These are phyloP conservation scores for Crucibulum cyathiforme DNA, from an alignment of 1,284 basidiomycete genomes.

Conservation along the genomic window DNA sequence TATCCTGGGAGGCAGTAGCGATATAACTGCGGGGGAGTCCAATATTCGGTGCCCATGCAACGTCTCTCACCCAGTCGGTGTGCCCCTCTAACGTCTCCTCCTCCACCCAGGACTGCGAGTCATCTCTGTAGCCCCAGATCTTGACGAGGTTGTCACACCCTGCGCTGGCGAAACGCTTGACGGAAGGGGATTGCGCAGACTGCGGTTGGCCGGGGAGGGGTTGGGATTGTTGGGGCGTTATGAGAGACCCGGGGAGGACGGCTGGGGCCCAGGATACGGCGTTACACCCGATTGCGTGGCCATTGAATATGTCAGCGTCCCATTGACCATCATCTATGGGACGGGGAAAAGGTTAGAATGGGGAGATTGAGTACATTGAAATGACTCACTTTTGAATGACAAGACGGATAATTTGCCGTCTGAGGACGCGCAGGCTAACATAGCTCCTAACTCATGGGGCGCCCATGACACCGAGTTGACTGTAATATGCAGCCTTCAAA, in stretches of 20 bases:
- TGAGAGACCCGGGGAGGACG: conserved; percentile 84
- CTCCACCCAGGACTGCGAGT: conserved; percentile 84
- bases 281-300: conserved; percentile 96
- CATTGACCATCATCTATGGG: conserved; percentile 91
- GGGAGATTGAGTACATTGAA: not conserved
- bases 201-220: conserved; percentile 50
- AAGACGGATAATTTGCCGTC: conserved; percentile 98
- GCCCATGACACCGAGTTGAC: conserved; percentile 99
- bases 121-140: conserved; percentile 89
- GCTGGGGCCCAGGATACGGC: conserved; percentile 98
- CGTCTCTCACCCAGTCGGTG: conserved; percentile 97
- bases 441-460: conserved; percentile 95
- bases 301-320: conserved; percentile 94
- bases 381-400: conserved; percentile 94
- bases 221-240: conserved; percentile 62
- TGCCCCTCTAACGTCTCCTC: conserved; percentile 92
- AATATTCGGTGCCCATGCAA: conserved; percentile 97
- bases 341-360: not conserved
- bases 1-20: conserved; percentile 94
- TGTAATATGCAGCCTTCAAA: conserved; percentile 30
- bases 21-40: conserved; percentile 95
- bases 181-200: conserved; percentile 48
- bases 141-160: conserved; percentile 97
- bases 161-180: conserved; percentile 92
- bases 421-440: conserved; percentile 96